Conservation (phyloP, 2,329 filamentous ascomycete genomes). For the Fusarium albosuccineum region DNA sequence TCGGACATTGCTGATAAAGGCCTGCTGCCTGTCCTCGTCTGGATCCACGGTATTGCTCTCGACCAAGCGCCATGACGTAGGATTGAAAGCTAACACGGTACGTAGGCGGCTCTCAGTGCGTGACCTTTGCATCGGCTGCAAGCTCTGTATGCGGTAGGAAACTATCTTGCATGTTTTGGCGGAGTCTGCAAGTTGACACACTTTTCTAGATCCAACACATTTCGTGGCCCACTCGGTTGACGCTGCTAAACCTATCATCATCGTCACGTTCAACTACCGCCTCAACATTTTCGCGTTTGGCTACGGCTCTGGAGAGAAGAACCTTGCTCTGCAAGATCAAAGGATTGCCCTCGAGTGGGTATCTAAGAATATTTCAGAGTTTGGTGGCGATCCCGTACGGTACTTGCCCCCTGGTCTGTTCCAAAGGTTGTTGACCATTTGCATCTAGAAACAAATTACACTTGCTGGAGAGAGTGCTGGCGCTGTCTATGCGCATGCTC, state of each 20-base stretch:
- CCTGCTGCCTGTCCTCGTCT: conserved; percentile 56
- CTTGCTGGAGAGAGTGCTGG: conserved; percentile 61
- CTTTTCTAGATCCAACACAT: conserved; percentile 45
- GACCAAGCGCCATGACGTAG: fast-evolving
- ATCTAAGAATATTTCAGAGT: conserved; percentile 43
- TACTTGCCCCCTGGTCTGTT: fast-evolving
- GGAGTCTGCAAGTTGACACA: background rate
- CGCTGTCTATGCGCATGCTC: conserved; percentile 59
- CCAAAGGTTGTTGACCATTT: background rate
- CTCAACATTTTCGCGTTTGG: conserved; percentile 57
- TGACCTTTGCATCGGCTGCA: conserved; percentile 58
- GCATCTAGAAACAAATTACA: conserved; percentile 53
- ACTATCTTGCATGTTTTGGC: background rate
- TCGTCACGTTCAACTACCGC: conserved; percentile 40
- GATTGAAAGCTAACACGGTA: background rate
- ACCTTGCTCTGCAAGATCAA: conserved; percentile 54
- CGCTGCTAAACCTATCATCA: conserved; percentile 36
- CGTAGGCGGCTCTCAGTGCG: conserved; percentile 56
- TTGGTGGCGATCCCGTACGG: conserved; percentile 47
- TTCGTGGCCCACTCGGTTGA: conserved; percentile 53
- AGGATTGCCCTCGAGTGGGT: conserved; percentile 51
- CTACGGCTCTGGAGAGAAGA: conserved; percentile 52
- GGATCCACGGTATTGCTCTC: conserved; percentile 56
- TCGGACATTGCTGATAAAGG: background rate
- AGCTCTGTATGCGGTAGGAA: conserved; percentile 57